Evolutionary conservation across 2,329 filamentous ascomycete genomes (phyloP), one percentile per base, ranked within the genome.

Genomic region (Trichoderma asperellum): DNA sequence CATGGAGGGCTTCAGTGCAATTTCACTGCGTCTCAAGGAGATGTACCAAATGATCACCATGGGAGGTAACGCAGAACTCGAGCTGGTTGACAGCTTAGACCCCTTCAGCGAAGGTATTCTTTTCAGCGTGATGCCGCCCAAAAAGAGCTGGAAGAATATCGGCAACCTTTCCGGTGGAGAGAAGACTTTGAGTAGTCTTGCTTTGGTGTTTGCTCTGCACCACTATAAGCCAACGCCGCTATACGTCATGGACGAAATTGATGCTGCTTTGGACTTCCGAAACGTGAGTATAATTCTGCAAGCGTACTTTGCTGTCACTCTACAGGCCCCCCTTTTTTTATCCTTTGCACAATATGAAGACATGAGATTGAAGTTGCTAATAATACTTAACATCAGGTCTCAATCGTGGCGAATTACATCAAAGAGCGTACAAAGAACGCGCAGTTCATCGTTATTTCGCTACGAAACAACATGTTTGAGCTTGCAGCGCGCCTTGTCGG

Each of bases 41-140:
- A 99, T 99, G 96, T 99, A 99, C 82, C 96, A 99, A 79, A 97
- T 99, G 94, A 99, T 99, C 79, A 99, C 96, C 27, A 98, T 99
- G 94, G 96, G 96, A 71, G 96, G 96, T 68, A 99, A 99, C 76
- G 96, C 96, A 0, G 96, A 99, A 82, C 88, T 99, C 14, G 96
- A 99, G 80, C 89, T 99, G 29, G 96, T 99, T 52, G 96, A 99
- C 83, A 95, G 91, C 21, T 84, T 99, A 2, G 96, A 99, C 79
- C 96, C 96, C 0, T 99, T 99, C 84, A 94, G 92, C 7, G 96
- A 99, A 81, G 96, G 96, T 32, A 98, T 99, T 72, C 80, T 97
- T 59, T 99, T 99, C 84, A 95, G 91, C 68, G 96, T 99, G 73
- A 99, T 99, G 96, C 96, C 96, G 62, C 96, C 96, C 14, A 99